Base-by-base conservation (phyloP, 768 basidiomycete species). In the Boletus reticulatus region DNA sequence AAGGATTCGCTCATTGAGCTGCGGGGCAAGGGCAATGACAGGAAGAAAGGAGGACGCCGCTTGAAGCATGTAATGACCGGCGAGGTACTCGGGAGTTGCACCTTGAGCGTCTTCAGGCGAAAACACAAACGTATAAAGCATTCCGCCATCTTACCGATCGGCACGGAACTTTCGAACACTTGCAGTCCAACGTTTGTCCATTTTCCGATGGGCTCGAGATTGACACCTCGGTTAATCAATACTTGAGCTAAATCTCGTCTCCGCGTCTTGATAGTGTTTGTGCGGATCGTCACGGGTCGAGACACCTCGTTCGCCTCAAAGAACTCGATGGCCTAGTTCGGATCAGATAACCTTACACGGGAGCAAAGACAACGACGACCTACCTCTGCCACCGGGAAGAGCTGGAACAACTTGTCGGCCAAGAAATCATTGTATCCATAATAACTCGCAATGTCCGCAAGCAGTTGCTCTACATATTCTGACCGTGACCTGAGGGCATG, bases 171-270 rank as follows among this genome's bases (percentile, higher is more conserved):
- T 75, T 98, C 96, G 69, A 98, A 98, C 4, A 99, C 89, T 72
- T 98, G 97, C n/a, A 99, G 80, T 16, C 97, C 97, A 59, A 98
- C 95, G 67, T 98, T 98, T 29, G 92, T 92, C 97, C 97, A 98
- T 75, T 98, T 98, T 31, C 96, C 97, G 61, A 99, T 95, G 20
- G 97, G 95, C 69, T 98, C 96, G 52, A 99, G 82, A 67, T 92
- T 97, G 58, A 98, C 97, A 34, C 97, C 97, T 46, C 97, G 84
- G 70, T 97, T 97, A 63, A 98, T 87, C 36, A 99, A 79, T 0
- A 87, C 81, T 73, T 98, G 96, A 2, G 93, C 96, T 55, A 99
- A 84, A 71, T 98, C 97, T 46, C 96, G 84, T 62, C 97, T 80
- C 58, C 97, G 83, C 1, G 94, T 94, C 53, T 92, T 90, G 19